Conservation (phyloP, 2,329 filamentous ascomycete genomes). For the Annulohypoxylon truncatum region DNA sequence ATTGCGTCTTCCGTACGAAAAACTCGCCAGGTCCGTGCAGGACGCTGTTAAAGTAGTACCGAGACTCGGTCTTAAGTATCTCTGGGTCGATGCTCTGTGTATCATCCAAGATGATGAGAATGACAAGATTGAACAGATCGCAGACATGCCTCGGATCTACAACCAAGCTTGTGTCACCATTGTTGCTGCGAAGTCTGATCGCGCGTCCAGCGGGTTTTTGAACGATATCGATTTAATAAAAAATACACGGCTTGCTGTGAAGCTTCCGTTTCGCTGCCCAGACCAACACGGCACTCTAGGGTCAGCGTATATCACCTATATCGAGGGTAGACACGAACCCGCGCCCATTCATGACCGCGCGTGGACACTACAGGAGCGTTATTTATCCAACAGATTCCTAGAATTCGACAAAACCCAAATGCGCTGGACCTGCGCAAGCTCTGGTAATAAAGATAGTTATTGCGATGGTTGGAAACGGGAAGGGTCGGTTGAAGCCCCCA, state of each 20-base stretch:
- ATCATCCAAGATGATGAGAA: slow-evolving; percentile 12
- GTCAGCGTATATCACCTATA: slow-evolving; percentile 1
- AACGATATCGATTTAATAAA: background rate
- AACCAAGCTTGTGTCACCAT: slow-evolving; percentile 10
- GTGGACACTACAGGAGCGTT: slow-evolving; percentile 15
- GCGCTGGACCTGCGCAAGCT: slow-evolving; percentile 13
- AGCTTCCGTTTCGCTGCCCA: slow-evolving; percentile 13
- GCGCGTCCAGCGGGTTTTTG: slow-evolving; percentile 1
- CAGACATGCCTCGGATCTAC: slow-evolving; percentile 15
- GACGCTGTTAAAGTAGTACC: slow-evolving; percentile 6
- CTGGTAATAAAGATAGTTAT: background rate
- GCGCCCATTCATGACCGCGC: slow-evolving; percentile 8
- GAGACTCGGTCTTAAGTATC: slow-evolving; percentile 5
- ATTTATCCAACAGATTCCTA: slow-evolving; percentile 1
- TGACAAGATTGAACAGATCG: slow-evolving; percentile 12
- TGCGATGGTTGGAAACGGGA: slow-evolving; percentile 16
- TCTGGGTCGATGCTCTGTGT: slow-evolving; percentile 15
- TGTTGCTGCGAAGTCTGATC: background rate
- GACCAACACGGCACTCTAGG: slow-evolving; percentile 4
- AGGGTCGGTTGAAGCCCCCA: background rate
- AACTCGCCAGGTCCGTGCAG: slow-evolving; percentile 4
- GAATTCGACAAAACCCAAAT: slow-evolving; percentile 9
- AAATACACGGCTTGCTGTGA: slow-evolving; percentile 2
- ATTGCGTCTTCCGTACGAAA: background rate
- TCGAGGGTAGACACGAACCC: background rate